Evolutionary conservation across 768 basidiomycete species (phyloP).

Genomic region (Kwoniella mangroviensis): DNA sequence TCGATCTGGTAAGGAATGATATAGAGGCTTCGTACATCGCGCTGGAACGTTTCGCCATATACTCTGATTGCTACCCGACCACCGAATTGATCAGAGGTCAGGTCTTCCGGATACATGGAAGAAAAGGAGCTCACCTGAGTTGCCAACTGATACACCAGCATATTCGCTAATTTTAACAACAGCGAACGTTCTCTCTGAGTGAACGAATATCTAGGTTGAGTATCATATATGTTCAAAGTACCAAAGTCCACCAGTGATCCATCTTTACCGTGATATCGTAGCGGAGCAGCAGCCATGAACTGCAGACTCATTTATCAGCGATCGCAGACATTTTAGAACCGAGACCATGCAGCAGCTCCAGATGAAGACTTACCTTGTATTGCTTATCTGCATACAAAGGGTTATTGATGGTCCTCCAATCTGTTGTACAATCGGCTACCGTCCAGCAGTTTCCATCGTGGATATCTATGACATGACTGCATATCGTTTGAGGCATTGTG

Average conservation of each 20-base stretch:
- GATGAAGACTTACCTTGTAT: constrained; percentile 26
- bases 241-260: constrained; percentile 40
- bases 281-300: constrained; percentile 45
- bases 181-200: constrained; percentile 32
- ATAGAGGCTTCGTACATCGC: constrained; percentile 44
- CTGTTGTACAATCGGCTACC: constrained; percentile 35
- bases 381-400: constrained; percentile 15
- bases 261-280: constrained; percentile 33
- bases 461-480: constrained; percentile 20
- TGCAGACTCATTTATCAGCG: constrained; percentile 14
- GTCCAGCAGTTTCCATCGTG: constrained; percentile 26
- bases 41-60: constrained; percentile 36
- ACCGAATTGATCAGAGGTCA: not conserved
- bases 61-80: constrained; percentile 39
- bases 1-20: constrained; percentile 41
- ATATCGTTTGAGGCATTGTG: not conserved
- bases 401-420: constrained; percentile 43
- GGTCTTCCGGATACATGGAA: not conserved
- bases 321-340: not conserved
- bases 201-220: constrained; percentile 34
- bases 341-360: too few species aligned
- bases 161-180: constrained; percentile 46
- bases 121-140: constrained; percentile 36
- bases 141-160: constrained; percentile 53
- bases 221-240: constrained; percentile 39